Evolutionary conservation across 2,329 filamentous ascomycete genomes (phyloP), one percentile per base, ranked within the genome.

Genomic region (Xylariaceae sp.): DNA sequence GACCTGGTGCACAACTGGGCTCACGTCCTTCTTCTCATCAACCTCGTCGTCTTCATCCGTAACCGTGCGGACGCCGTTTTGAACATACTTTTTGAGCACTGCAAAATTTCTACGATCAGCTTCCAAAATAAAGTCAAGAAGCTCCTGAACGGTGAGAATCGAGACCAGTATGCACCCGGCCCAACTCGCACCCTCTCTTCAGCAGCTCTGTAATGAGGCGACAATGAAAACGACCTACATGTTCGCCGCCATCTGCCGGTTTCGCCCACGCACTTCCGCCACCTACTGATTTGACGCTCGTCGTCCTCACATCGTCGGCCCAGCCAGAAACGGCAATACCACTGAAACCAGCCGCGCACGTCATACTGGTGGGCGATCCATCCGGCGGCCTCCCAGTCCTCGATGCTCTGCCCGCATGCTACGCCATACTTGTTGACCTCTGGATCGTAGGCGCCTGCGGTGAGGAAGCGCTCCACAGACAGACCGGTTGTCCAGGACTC

Each of bases 321-420:
- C 19, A 72, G 73, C 68, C 78, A 83, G 66, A 83, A 83, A 0
- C 80, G 75, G 45, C 76, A 78, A 65, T 83, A 84, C 81, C 81
- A 84, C 64, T 84, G 81, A 62, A 83, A 83, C 81, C 80, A 85
- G 5, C 81, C 82, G 41, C 82, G 67, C 2, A 82, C 77, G 65
- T 84, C 82, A 50, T 77, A 76, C 21, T 74, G 72, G 60, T 82
- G 81, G n/a, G 74, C 72, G 44, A 84, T 83, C 82, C 81, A 85
- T 0, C 82, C 82, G 3, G 74, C 74, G 0, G 77, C 78, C 64
- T 84, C 82, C 82, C 82, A 84, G 60, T 81, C 76, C 63, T 83
- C 80, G 40, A 83, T 83, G 14, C 69, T 76, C 68, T 84, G 82
- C 4, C 82, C 82, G 61, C 80, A 82, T 3, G 75, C 62, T 3